Conservation (phyloP, 768 basidiomycete genomes). For the Lyophyllum decastes region DNA sequence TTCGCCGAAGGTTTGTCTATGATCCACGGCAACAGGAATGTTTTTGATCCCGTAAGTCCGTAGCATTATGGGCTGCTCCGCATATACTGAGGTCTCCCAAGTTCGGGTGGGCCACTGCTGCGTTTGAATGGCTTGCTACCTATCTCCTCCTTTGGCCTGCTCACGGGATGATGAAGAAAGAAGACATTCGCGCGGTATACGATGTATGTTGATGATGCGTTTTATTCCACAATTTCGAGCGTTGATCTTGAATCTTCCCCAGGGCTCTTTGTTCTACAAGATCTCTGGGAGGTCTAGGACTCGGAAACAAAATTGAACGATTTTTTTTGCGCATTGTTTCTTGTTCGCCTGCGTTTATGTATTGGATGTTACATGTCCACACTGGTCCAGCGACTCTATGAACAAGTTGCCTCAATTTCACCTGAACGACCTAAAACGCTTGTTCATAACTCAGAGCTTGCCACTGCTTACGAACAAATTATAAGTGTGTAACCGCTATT, state of each 20-base stretch:
- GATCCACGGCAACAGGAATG: constrained; percentile 41
- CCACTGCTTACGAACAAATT: no score
- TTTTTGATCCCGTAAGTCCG: constrained; percentile 35
- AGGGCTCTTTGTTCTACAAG: constrained; percentile 38
- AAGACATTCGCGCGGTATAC: constrained; percentile 40
- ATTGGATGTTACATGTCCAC: neutral
- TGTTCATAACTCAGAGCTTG: no score
- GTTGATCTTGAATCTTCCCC: neutral
- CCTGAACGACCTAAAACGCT: no score
- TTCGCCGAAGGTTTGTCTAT: constrained; percentile 40
- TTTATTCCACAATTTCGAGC: neutral
- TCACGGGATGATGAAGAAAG: constrained; percentile 37
- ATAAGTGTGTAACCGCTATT: no score
- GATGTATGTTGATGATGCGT: constrained; percentile 28
- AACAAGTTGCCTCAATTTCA: no score
- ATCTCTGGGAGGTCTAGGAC: constrained; percentile 26
- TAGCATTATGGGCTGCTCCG: neutral
- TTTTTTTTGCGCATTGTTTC: neutral
- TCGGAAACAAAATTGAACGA: neutral
- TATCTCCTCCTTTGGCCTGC: constrained; percentile 39
- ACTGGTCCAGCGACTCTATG: no score
- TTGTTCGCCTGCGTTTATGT: no score
- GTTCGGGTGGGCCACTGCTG: constrained; percentile 44
- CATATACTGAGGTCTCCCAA: constrained; percentile 13
- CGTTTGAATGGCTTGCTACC: constrained; percentile 42